Percentiles rank a stretch among this genome's conserved stretches.
phyloP scores from a whole-genome alignment of 2,329 filamentous ascomycete genomes.

The Chaetomiaceae sp. region DNA sequence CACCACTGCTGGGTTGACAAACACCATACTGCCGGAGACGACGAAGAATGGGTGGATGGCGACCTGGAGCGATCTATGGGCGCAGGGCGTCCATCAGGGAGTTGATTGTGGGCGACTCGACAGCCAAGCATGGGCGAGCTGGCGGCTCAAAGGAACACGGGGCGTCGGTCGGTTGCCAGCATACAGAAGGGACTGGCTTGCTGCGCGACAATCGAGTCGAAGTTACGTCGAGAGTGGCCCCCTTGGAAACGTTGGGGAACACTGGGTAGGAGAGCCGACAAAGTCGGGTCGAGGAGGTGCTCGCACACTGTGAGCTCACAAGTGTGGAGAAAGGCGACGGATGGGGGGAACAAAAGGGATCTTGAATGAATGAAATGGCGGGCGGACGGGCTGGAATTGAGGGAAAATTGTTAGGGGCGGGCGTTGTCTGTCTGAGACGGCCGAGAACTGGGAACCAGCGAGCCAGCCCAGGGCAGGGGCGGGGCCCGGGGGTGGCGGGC shows the following conservation, averaged over 20 bases:
- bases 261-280: constrained; percentile 11
- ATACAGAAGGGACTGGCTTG: not conserved
- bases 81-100: constrained; percentile 25
- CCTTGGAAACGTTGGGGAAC: constrained; percentile 14
- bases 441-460: too few species aligned
- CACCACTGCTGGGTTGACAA: constrained; percentile 27
- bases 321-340: constrained; percentile 19
- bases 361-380: constrained; percentile 6
- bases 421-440: constrained; percentile 6
- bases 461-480: not conserved
- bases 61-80: constrained; percentile 16
- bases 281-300: constrained; percentile 9
- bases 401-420: constrained; percentile 13
- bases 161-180: constrained; percentile 1
- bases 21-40: constrained; percentile 24
- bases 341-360: constrained; percentile 18
- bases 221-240: constrained; percentile 12
- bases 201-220: not conserved
- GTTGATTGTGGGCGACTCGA: constrained; percentile 15
- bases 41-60: constrained; percentile 15
- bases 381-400: not conserved
- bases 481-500: constrained; percentile 5
- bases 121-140: constrained; percentile 12
- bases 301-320: constrained; percentile 10
- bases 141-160: not conserved